Evolutionary conservation across 2,329 filamentous ascomycete species (phyloP), one percentile per base, ranked within the genome.

Genomic region (Juglanconis juglandina): DNA sequence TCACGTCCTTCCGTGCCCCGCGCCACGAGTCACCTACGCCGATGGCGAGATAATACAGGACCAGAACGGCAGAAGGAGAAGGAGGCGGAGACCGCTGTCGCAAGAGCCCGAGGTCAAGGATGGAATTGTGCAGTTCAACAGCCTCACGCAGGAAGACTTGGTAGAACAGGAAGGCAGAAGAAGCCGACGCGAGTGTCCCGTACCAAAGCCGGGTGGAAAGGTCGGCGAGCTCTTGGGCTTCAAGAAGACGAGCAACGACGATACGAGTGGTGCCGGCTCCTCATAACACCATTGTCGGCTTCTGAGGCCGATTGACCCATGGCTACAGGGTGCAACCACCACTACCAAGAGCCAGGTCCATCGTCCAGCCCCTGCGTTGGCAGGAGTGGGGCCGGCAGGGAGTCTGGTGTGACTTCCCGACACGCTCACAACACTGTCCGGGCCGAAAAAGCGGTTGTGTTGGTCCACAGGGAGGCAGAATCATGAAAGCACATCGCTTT

Each of bases 1-100:
- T 30, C 95, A 99, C 73, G 72, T 96, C 35, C 84, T 99, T 17
- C 95, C 95, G 1, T 99, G 95, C 72, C 95, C 95, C 1, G 91
- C 92, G 50, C 91, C 91, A 2, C 84, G 90, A 65, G 79, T 85
- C 37, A 85, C 87, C 39, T 88, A 89, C 68, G 89, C 91, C 67
- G 93, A 96, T 72, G 87, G 87, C 32, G 78, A 80, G 65, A 72
- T 79, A 65, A 71, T 79, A 65, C 59, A 58, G 64, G 83, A 76
- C 60, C 75, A 78, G 63, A 74, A 78, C 65, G 76, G 77, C 37
- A 74, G 76, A 62, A 73, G 77, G 68, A 75, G 78, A 73, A 75
- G 72, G 69, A 74, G 71, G 62, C 64, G 70, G 67, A 64, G 76
- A 72, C 49, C 44, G 11, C 60, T 63, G 55, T 54, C 53, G 6